Evolutionary conservation across 768 basidiomycete genomes (phyloP), one percentile per base, ranked within the genome.

Genomic region (Inosperma sp.): DNA sequence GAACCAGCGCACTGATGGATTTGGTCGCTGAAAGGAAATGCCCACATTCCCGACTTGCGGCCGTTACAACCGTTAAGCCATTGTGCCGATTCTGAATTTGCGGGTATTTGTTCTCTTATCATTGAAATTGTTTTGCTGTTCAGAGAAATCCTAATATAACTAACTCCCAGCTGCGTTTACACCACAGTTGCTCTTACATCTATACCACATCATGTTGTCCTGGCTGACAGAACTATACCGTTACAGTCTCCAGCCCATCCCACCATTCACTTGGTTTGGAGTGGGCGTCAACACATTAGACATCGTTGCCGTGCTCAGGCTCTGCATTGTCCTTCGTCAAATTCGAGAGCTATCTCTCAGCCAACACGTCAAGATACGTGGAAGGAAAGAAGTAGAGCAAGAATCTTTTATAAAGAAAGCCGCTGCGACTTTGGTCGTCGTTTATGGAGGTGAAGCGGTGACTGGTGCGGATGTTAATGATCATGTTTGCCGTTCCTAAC

Each of bases 1-100:
- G 88, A 89, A 88, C 84, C 83, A 86, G 88, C 87, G 88, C 88
- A 81, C 88, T 78, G 67, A 72, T 75, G 79, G 71, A 68, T 59
- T 66, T 36, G 56, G 66, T 79, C 85, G 81, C 79, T 86, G 71
- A 70, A 54, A 68, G 68, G 69, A 77, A 79, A 76, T 79, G 76
- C 71, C 71, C 82, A 73, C 86, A 89, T 88, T 83, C 88, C 88
- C 81, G 74, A 75, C 61, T 85, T 74, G 71, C 79, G 84, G 84
- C 86, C 88, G 60, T 67, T 79, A 89, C 86, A 90, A 78, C 88
- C 86, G 72, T 80, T 88, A 57, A 60, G 65, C 86, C 77, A 88
- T 63, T 56, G 62, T 59, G 57, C 64, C 47, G 26, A 25, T 9
- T 16, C 0, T n/a, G 5, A 1, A 23, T 3, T 9, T 3, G 2